phyloP scores from a whole-genome alignment of 2,329 filamentous ascomycete genomes.

The Dactylellina leptospora region DNA sequence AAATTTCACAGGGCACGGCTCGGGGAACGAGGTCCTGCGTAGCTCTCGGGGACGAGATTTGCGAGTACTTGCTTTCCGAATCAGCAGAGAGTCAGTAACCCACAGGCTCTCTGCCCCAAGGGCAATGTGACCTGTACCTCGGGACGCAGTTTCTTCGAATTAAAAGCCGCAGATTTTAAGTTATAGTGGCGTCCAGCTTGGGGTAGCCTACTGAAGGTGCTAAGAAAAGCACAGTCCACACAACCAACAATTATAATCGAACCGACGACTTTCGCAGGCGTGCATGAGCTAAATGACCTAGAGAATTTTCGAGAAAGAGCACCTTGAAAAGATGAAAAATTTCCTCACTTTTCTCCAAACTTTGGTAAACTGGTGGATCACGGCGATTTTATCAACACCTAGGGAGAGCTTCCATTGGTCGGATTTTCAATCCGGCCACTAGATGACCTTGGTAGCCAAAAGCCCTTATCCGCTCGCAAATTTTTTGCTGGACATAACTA shows the following conservation, averaged over 20 bases:
- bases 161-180: slow-evolving; percentile 27
- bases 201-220: slow-evolving; percentile 18
- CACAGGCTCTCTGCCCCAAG: slow-evolving; percentile 7
- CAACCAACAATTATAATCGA: slow-evolving; percentile 34
- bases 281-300: slow-evolving; percentile 16
- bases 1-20: background rate
- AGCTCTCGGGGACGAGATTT: background rate
- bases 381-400: slow-evolving; percentile 36
- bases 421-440: slow-evolving; percentile 47
- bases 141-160: slow-evolving; percentile 40
- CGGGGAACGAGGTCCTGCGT: background rate
- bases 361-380: slow-evolving; percentile 13
- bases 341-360: slow-evolving; percentile 3
- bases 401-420: slow-evolving; percentile 35
- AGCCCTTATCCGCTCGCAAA: slow-evolving; percentile 38
- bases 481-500: slow-evolving; percentile 29
- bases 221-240: background rate
- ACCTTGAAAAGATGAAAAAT: background rate
- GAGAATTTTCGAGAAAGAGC: slow-evolving; percentile 31
- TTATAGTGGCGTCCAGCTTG: slow-evolving; percentile 22
- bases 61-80: background rate
- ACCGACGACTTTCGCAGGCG: slow-evolving; percentile 13
- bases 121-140: slow-evolving; percentile 6
- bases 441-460: slow-evolving; percentile 14
- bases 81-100: background rate